A percentile compares a stretch with the other conserved stretches of the same genome.
These are phyloP conservation scores for Urtica urens DNA, from an alignment of 306 rosid species.

Conservation along the genomic window DNA sequence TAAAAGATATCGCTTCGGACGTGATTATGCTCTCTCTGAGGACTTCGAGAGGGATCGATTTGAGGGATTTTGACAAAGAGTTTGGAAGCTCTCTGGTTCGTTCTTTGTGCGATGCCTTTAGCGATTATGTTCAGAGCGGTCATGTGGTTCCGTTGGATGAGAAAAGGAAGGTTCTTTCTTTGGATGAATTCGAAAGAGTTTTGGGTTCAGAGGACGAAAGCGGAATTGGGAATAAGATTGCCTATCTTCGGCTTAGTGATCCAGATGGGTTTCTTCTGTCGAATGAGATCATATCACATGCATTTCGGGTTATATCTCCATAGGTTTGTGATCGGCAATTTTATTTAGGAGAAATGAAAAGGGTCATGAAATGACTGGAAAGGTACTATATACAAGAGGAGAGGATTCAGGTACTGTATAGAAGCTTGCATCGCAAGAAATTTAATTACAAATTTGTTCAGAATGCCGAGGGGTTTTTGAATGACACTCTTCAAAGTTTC, in stretches of 20 bases:
- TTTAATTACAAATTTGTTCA: too few species aligned
- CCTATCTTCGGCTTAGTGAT: constrained; percentile 61
- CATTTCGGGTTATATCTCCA: constrained; percentile 61
- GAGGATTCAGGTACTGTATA: too few species aligned
- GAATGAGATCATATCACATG: constrained; percentile 73
- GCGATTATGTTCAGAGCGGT: constrained; percentile 64
- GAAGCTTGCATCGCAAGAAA: too few species aligned
- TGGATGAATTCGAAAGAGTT: constrained; percentile 27
- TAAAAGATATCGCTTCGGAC: constrained; percentile 63
- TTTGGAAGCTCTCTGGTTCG: constrained; percentile 43
- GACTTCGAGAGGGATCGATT: constrained; percentile 65
- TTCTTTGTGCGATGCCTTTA: constrained; percentile 50
- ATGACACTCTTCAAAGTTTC: too few species aligned
- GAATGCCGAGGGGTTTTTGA: too few species aligned
- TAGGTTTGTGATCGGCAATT: constrained; percentile 18
- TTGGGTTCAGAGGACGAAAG: constrained; percentile 15
- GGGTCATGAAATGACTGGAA: too few species aligned
- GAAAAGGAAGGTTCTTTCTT: constrained; percentile 30
- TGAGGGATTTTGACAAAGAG: constrained; percentile 38
- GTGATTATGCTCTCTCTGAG: constrained; percentile 80
- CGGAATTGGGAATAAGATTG: constrained; percentile 16
- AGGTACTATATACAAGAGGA: too few species aligned
- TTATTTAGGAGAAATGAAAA: too few species aligned
- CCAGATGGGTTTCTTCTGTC: constrained; percentile 92
- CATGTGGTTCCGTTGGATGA: constrained; percentile 64